A percentile compares a stretch with the other conserved stretches of the same genome.
Conservation (phyloP, 2,329 filamentous ascomycete species). For the Pezicula radicicola region DNA sequence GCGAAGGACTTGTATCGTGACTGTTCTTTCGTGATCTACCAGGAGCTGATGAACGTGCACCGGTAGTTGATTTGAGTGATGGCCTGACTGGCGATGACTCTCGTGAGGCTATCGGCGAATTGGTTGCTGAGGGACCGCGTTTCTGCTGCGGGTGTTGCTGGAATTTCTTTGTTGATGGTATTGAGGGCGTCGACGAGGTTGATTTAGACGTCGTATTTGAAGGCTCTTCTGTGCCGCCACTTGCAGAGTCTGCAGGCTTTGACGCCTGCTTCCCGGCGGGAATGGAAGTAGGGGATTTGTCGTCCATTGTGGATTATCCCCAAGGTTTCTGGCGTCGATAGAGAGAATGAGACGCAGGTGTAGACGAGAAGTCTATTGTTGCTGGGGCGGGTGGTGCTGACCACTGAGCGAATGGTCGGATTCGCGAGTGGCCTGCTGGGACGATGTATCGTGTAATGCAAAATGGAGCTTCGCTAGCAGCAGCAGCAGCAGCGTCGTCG, state of each 20-base stretch:
- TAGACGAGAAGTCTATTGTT: conserved; percentile 2
- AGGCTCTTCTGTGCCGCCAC: neutral
- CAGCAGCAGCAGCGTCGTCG: neutral
- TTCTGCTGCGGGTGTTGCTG: conserved; percentile 11
- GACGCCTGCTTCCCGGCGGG: neutral
- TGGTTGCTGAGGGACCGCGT: conserved; percentile 33
- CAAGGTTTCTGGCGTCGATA: neutral
- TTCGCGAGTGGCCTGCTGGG: neutral
- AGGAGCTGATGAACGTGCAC: conserved; percentile 23
- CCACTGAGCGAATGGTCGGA: neutral
- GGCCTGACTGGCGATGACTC: conserved; percentile 41
- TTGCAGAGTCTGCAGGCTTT: conserved; percentile 1
- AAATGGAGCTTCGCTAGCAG: neutral
- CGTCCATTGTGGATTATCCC: neutral
- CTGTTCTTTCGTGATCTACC: conserved; percentile 64
- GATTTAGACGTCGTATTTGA: conserved; percentile 6
- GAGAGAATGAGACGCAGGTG: neutral
- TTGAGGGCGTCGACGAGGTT: conserved; percentile 19
- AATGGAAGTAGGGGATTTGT: neutral
- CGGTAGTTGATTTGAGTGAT: conserved; percentile 17
- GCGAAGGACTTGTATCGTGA: conserved; percentile 61
- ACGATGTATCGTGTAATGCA: neutral
- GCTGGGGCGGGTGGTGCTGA: neutral
- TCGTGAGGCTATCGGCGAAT: conserved; percentile 43
- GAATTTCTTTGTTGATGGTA: conserved; percentile 20